phyloP scores from a whole-genome alignment of 495 filamentous ascomycete species.

The Rostrohypoxylon terebratum region DNA sequence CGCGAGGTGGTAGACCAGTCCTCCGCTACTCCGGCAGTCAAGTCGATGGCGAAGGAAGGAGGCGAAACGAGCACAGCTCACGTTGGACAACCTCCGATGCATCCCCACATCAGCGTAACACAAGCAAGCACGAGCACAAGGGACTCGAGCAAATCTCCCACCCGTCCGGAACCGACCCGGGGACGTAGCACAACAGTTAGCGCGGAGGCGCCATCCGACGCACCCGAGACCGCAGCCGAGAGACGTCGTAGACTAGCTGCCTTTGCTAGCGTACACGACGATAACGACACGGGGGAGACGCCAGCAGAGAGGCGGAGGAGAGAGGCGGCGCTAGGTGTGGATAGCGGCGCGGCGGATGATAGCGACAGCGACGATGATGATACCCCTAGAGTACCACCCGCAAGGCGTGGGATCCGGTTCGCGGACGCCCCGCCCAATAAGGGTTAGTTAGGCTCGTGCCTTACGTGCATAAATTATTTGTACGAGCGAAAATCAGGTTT shows the following conservation, averaged over 20 bases:
- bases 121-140: conserved; percentile 39
- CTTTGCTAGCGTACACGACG: conserved; percentile 52
- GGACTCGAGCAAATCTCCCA: conserved; percentile 31
- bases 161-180: conserved; percentile 23
- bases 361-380: conserved; percentile 74
- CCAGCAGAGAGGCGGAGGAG: conserved; percentile 84
- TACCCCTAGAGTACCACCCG: conserved; percentile 59
- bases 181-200: conserved; percentile 38
- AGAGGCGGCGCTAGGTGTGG: conserved; percentile 83
- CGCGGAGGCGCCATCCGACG: conserved; percentile 38
- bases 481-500: not conserved
- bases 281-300: conserved; percentile 73
- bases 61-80: conserved; percentile 25
- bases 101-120: conserved; percentile 46
- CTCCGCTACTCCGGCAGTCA: conserved; percentile 68
- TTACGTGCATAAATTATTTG: not conserved
- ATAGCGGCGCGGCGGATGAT: conserved; percentile 59
- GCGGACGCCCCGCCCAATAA: conserved; percentile 54
- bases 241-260: conserved; percentile 56
- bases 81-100: conserved; percentile 31
- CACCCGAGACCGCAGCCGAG: conserved; percentile 56
- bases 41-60: conserved; percentile 66
- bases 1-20: conserved; percentile 76
- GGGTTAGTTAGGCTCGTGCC: conserved; percentile 22
- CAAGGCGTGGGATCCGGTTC: conserved; percentile 59